These are phyloP conservation scores for Sporisorium graminicola DNA, from an alignment of 1,284 basidiomycete species.

Conservation along the genomic window DNA sequence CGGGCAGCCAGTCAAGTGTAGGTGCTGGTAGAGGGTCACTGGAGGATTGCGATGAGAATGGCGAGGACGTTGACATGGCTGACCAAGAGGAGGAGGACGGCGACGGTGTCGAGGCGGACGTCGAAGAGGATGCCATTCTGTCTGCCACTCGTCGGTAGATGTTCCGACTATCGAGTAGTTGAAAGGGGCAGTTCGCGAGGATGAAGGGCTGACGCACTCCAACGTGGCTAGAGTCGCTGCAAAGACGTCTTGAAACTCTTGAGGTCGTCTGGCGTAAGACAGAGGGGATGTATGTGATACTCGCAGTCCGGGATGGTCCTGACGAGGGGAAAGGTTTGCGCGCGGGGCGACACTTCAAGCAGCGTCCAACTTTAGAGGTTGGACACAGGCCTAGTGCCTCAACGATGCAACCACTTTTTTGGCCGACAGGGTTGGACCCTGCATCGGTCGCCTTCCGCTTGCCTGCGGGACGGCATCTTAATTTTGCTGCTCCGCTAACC, in stretches of 20 bases:
- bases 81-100: neutral
- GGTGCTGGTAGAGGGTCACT: neutral
- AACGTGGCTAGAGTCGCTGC: neutral
- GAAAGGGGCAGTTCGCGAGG: neutral
- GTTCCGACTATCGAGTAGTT: neutral
- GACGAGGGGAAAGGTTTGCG: neutral
- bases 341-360: neutral
- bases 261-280: neutral
- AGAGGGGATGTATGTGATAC: neutral
- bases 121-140: neutral
- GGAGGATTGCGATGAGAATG: neutral
- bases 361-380: neutral
- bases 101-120: neutral
- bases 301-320: neutral
- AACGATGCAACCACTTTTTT: neutral
- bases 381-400: neutral
- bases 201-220: neutral
- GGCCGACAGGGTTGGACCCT: conserved; percentile 10
- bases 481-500: neutral
- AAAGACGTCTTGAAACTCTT: neutral
- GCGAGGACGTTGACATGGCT: neutral
- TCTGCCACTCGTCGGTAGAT: neutral
- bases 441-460: neutral
- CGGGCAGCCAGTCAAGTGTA: conserved; percentile 28
- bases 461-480: neutral